phyloP scores from a whole-genome alignment of 1,139 yeast genomes.

The Petasospora fabianii region DNA sequence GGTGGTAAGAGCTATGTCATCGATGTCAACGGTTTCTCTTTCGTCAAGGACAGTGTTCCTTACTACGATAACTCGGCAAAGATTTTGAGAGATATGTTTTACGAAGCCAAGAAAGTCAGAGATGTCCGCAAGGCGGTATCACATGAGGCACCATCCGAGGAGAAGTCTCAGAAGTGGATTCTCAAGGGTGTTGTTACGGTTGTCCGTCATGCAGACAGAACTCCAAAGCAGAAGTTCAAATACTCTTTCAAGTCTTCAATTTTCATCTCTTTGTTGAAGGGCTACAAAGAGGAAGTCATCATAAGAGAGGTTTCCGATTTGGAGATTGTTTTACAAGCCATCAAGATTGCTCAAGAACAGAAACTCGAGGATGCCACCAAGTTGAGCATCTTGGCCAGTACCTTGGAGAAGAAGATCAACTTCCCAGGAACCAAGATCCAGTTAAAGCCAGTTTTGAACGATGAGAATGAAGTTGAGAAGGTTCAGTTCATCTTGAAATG shows the following conservation, averaged over 20 bases:
- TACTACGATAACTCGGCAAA: conserved; percentile 84
- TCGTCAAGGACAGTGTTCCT: conserved; percentile 86
- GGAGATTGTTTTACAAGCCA: conserved; percentile 80
- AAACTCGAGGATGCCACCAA: conserved; percentile 78
- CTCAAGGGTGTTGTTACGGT: conserved; percentile 91
- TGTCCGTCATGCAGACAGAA: conserved; percentile 95
- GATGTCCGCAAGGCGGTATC: conserved; percentile 32
- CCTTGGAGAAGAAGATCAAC: conserved; percentile 82
- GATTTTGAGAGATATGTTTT: conserved; percentile 71
- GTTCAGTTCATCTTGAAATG: conserved; percentile 94
- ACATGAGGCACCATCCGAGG: conserved; percentile 42
- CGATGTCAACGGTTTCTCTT: conserved; percentile 97
- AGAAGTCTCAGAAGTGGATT: conserved; percentile 93
- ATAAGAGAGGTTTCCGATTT: conserved; percentile 86
- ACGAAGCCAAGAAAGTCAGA: conserved; percentile 55
- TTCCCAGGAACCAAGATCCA: conserved; percentile 98
- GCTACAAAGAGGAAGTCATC: conserved; percentile 94
- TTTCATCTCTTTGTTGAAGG: conserved; percentile 83
- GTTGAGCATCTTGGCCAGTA: conserved; percentile 68
- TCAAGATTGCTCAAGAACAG: conserved; percentile 74
- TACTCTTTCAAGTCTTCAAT: conserved; percentile 88
- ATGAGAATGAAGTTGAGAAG: conserved; percentile 78
- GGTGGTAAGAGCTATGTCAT: conserved; percentile 87
- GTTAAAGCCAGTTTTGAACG: conserved; percentile 78
- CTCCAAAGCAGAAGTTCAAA: conserved; percentile 98